These are phyloP conservation scores for Flaveria floridana DNA, from an alignment of 140 eudicot species.

Conservation along the genomic window DNA sequence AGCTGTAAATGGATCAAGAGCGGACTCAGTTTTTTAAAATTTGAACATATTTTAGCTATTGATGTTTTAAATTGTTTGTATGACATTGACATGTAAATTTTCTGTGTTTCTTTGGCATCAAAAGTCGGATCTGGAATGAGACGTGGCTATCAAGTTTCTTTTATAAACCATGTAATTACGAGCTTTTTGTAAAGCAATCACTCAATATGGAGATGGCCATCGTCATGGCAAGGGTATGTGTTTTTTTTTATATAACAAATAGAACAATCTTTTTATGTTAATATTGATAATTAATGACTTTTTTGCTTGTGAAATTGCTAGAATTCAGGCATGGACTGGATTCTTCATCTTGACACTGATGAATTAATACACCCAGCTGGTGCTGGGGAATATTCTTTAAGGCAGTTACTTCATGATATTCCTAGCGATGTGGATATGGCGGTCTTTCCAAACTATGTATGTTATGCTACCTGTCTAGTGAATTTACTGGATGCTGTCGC, in stretches of 20 bases:
- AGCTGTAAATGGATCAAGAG: conserved; percentile 2
- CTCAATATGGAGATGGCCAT: conserved; percentile 99
- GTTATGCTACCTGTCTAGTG: conserved; percentile 32
- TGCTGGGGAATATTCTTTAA: conserved; percentile 77
- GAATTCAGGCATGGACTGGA: conserved; percentile 93
- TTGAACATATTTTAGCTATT: conserved; percentile 4
- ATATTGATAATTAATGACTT: conserved; percentile 5
- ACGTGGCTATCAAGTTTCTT: conserved; percentile 96
- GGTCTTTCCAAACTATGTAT: conserved; percentile 90
- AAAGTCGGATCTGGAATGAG: conserved; percentile 98
- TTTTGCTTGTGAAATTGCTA: conserved; percentile 33
- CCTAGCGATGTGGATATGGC: conserved; percentile 92
- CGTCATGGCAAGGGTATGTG: conserved; percentile 90
- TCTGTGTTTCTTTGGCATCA: conserved; percentile 20
- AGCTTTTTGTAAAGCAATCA: conserved; percentile 94
- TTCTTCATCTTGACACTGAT: conserved; percentile 97
- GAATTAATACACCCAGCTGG: conserved; percentile 95
- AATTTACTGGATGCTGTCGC: background rate
- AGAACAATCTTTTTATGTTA: background rate
- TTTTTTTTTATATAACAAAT: background rate
- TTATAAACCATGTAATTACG: conserved; percentile 94
- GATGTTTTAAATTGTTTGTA: background rate
- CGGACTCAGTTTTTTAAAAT: background rate
- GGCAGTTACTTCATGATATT: conserved; percentile 71
- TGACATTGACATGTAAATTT: conserved; percentile 13